Evolutionary conservation across 768 basidiomycete genomes (phyloP), one percentile per base, ranked within the genome.

Genomic region (Rhodotorula babjevae): DNA sequence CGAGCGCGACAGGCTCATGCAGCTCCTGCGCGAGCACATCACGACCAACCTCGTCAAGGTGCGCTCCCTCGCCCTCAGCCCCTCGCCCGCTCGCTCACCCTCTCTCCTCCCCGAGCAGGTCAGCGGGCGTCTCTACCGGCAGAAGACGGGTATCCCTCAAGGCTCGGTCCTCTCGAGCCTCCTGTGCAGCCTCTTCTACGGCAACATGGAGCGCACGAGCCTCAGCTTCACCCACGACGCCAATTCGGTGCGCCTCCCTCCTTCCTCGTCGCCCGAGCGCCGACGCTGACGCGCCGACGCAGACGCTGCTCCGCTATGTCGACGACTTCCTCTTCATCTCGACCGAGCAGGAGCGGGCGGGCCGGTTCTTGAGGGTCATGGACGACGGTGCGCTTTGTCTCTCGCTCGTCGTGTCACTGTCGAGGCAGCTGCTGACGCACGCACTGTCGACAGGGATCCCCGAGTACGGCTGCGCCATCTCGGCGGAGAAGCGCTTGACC

Each of bases 281-380:
- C 36, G n/a, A 36, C 36, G 9, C 36, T 36, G 36, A 36, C 36
- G 4, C 36, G 36, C 4, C 36, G 36, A 36, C 36, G 36, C 65
- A 95, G 93, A 78, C 89, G 29, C 82, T 98, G 9, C 82, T 96
- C 46, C 85, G 96, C 69, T 85, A 93, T 69, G 87, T 95, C n/a
- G 96, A 99, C 77, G 96, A 99, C 79, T 99, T 97, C 79, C 82
- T 98, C 56, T 89, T 91, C 73, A 84, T 99, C 66, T 91, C 93
- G 9, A 89, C 91, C 4, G 85, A 84, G 65, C 81, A 81, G 6
- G 57, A 75, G 14, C 85, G 85, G 74, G 95, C 95, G 0, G 82
- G 77, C 60, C 82, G 81, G 0, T 99, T 96, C 79, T 80, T 97
- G 58, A 81, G 85, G 25, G 84, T 84, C 77, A 96, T 99, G 92